Evolutionary conservation across 2,329 filamentous ascomycete genomes (phyloP).

Genomic region (Ustulina deusta): DNA sequence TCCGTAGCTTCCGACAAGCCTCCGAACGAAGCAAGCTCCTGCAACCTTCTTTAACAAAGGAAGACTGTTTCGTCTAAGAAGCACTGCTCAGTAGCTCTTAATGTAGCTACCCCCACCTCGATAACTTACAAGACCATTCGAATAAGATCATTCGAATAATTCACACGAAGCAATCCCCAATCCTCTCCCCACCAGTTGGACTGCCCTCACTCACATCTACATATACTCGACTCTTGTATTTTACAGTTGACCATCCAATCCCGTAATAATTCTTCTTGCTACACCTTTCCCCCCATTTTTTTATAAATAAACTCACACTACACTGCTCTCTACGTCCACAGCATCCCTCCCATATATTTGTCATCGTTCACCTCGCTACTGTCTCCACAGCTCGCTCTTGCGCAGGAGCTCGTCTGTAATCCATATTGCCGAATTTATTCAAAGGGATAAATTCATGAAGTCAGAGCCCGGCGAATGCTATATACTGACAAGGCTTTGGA

Average conservation of each 20-base stretch:
- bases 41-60: conserved; percentile 49
- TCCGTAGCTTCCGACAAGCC: conserved; percentile 42
- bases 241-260: neutral
- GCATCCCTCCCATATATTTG: neutral
- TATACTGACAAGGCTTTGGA: neutral
- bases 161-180: conserved; percentile 43
- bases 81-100: conserved; percentile 42
- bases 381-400: neutral
- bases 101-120: conserved; percentile 45
- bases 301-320: conserved; percentile 11
- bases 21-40: conserved; percentile 48
- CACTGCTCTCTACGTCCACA: neutral
- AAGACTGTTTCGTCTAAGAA: conserved; percentile 48
- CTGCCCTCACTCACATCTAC: conserved; percentile 44
- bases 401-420: neutral
- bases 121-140: conserved; percentile 38
- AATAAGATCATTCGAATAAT: conserved; percentile 35
- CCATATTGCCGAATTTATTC: neutral
- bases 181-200: conserved; percentile 30
- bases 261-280: neutral
- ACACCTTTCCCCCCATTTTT: neutral
- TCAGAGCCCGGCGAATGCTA: neutral
- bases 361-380: neutral
- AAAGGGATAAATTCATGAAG: neutral
- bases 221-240: conserved; percentile 43